A percentile compares a stretch with the other conserved stretches of the same genome.
Evolutionary conservation across 176 grass and related monocot species (phyloP).

Genomic region (maize (Zea mays)): Zm-B73-REFERENCE-NAM-5.0 NC_050101.1:174214501-174215000

Average conservation of each 20-base stretch:
- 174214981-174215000: conserved; percentile 1
- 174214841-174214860: conserved; percentile 44
- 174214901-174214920: conserved; percentile 48
- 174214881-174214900: conserved; percentile 54
- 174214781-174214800: conserved; percentile 45
- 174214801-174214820: conserved; percentile 18
- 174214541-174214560: not conserved
- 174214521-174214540: not conserved
- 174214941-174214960: not conserved
- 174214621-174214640: conserved; percentile 28
- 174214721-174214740: conserved; percentile 38
- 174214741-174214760: conserved; percentile 34
- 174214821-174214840: conserved; percentile 36
- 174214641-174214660: conserved; percentile 4
- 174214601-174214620: conserved; percentile 1
- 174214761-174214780: conserved; percentile 40
- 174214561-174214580: not conserved
- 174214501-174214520: not conserved
- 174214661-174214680: conserved; percentile 45
- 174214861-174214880: conserved; percentile 63
- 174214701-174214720: conserved; percentile 37
- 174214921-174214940: conserved; percentile 32
- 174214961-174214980: not conserved
- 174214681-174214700: conserved; percentile 44
- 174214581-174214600: not conserved